Conservation (phyloP, 1,139 yeast species). For the Wickerhamomyces sp. region DNA sequence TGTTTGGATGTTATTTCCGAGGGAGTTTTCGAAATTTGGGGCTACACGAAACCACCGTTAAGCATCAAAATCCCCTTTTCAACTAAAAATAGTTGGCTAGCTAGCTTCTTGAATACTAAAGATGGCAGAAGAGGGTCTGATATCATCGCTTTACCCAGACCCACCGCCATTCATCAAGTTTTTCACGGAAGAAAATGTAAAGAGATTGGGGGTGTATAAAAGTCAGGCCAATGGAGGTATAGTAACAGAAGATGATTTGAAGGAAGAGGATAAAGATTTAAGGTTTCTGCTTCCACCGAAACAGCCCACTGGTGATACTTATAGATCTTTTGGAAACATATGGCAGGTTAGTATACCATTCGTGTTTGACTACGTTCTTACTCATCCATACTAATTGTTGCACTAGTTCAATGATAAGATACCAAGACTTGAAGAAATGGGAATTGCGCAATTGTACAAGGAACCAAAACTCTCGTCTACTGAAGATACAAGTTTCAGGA, state of each 20-base stretch:
- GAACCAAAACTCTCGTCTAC: conserved; percentile 18
- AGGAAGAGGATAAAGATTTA: conserved; percentile 29
- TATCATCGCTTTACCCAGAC: conserved; percentile 73
- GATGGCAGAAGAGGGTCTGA: conserved; percentile 28
- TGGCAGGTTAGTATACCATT: conserved; percentile 48
- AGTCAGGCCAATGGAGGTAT: conserved; percentile 7
- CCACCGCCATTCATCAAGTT: conserved; percentile 74
- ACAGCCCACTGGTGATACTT: conserved; percentile 54
- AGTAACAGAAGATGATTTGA: conserved; percentile 9
- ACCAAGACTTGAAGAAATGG: conserved; percentile 62
- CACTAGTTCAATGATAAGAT: conserved; percentile 53
- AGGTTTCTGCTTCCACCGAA: conserved; percentile 61
- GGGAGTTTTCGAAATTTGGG: no score
- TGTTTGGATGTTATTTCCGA: background rate
- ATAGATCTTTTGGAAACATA: conserved; percentile 74
- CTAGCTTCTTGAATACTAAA: background rate
- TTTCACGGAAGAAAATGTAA: conserved; percentile 58
- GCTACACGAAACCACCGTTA: no score
- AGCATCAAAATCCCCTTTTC: no score
- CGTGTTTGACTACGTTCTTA: no score
- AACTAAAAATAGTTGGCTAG: no score
- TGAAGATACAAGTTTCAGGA: conserved; percentile 43
- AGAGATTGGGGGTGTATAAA: conserved; percentile 24
- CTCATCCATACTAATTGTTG: no score
- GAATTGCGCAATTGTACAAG: conserved; percentile 61